Evolutionary conservation across 805 yeast genomes (phyloP).

Genomic region (Candida railenensis): DNA sequence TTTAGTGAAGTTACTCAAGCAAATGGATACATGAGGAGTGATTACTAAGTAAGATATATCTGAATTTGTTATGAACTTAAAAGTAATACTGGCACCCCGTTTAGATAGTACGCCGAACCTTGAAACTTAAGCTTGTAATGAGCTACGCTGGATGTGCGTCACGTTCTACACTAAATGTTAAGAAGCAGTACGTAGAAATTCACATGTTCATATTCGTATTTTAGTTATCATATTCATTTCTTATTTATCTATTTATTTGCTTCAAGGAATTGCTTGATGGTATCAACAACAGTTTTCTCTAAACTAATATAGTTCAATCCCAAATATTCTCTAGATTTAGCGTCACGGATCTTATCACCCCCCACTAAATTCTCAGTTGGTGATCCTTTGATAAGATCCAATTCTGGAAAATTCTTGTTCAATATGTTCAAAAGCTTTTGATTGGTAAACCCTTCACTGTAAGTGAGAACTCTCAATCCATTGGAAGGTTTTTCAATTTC

Average conservation of each 20-base stretch:
- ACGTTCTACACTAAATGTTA: too few relatives aligned
- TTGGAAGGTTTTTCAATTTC: slow-evolving; percentile 43
- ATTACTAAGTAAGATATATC: too few relatives aligned
- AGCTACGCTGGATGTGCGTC: too few relatives aligned
- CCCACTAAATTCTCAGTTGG: not conserved
- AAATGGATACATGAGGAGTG: too few relatives aligned
- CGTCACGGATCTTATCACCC: slow-evolving; percentile 9
- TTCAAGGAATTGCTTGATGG: slow-evolving; percentile 19
- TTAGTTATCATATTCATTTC: too few relatives aligned
- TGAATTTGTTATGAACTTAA: too few relatives aligned
- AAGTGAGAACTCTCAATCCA: slow-evolving; percentile 29
- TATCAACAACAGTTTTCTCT: slow-evolving; percentile 23
- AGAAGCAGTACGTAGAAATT: too few relatives aligned
- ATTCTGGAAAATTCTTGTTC: slow-evolving; percentile 18
- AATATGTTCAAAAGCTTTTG: slow-evolving; percentile 24
- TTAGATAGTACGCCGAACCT: too few relatives aligned
- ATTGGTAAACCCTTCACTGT: slow-evolving; percentile 16
- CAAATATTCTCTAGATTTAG: slow-evolving; percentile 18
- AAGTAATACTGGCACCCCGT: too few relatives aligned
- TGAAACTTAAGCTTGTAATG: too few relatives aligned
- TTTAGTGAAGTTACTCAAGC: too few relatives aligned
- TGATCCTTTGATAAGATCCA: slow-evolving; percentile 35
- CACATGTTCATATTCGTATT: too few relatives aligned
- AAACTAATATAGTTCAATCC: slow-evolving; percentile 21
- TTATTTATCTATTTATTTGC: not conserved